Conservation (phyloP, 1,284 basidiomycete species). For the Termitomyces sp. region DNA sequence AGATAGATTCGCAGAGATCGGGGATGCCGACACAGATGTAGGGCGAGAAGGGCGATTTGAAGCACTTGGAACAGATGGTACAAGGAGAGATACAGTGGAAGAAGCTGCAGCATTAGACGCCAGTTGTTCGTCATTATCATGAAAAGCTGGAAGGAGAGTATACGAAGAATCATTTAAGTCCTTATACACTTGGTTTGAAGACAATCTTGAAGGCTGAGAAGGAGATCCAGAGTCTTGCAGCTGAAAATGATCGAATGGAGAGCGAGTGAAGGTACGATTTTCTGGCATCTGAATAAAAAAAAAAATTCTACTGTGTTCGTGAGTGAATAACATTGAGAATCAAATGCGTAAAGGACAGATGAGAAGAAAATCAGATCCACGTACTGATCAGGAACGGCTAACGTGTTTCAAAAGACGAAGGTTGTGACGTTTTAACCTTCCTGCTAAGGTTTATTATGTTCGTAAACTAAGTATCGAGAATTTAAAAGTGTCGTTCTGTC, state of each 20-base stretch:
- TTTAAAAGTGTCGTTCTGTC: neutral
- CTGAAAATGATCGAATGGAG: neutral
- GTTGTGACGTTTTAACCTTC: neutral
- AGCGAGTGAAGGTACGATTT: neutral
- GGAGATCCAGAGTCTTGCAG: neutral
- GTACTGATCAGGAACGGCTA: neutral
- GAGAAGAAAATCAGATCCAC: neutral
- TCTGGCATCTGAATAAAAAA: neutral
- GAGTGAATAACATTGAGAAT: neutral
- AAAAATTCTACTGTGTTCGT: neutral
- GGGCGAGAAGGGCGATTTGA: neutral
- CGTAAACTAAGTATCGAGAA: neutral
- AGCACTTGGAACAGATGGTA: constrained; percentile 1
- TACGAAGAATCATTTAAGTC: neutral
- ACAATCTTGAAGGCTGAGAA: neutral
- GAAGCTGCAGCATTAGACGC: constrained; percentile 8
- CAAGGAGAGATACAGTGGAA: neutral
- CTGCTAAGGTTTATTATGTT: neutral
- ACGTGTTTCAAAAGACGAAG: neutral
- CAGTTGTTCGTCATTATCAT: neutral
- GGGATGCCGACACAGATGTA: neutral
- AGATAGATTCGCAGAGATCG: constrained; percentile 10
- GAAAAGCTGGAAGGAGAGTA: constrained; percentile 6
- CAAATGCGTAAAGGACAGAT: neutral
- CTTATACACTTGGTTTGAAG: neutral